Evolutionary conservation across 768 basidiomycete species (phyloP).

Genomic region (Krasilnikovozyma curviuscula): DNA sequence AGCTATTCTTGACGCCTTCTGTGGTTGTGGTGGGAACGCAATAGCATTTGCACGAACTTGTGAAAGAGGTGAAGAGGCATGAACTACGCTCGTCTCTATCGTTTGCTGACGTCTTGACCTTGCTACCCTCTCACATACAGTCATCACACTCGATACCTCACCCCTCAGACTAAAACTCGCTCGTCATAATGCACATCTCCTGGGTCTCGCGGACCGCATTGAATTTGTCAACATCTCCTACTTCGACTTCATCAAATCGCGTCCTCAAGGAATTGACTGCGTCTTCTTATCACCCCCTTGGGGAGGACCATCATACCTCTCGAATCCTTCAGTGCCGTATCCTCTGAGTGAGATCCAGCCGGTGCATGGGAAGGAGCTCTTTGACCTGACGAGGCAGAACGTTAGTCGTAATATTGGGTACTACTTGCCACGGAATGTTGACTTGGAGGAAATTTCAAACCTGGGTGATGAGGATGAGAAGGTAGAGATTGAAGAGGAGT

Average conservation of each 20-base stretch:
- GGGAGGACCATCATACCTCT: conserved; percentile 66
- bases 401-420: conserved; percentile 49
- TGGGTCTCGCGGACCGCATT: conserved; percentile 85
- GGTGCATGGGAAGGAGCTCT: conserved; percentile 64
- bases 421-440: conserved; percentile 67
- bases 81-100: neutral
- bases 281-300: conserved; percentile 89
- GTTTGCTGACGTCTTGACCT: neutral
- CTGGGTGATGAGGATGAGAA: conserved; percentile 26
- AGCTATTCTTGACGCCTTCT: conserved; percentile 80
- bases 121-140: conserved; percentile 29
- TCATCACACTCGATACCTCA: conserved; percentile 81
- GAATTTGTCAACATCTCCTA: conserved; percentile 84
- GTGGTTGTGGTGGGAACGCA: conserved; percentile 91
- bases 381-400: conserved; percentile 46
- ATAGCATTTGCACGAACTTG: conserved; percentile 95
- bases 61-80: conserved; percentile 52
- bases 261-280: conserved; percentile 45
- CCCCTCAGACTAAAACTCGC: conserved; percentile 71
- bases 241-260: conserved; percentile 48
- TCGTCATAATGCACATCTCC: conserved; percentile 77
- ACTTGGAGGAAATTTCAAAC: conserved; percentile 48
- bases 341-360: conserved; percentile 55
- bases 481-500: conserved; percentile 42
- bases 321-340: conserved; percentile 34